phyloP scores from a whole-genome alignment of 352 stramenopile species.

The Globisporangium sylvaticum region DNA sequence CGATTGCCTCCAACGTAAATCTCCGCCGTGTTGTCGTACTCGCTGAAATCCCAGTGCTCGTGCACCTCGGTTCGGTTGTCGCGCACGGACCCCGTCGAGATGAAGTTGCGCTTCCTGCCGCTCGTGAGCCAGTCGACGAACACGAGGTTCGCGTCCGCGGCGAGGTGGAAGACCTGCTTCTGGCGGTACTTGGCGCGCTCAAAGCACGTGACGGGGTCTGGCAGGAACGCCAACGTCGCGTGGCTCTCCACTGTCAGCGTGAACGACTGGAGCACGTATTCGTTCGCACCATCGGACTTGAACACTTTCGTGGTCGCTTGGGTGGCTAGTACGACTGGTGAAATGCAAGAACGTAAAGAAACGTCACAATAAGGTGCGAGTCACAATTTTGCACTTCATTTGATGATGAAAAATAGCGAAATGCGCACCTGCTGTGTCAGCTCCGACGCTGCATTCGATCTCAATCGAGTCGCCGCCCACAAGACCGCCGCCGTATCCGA shows the following conservation, averaged over 20 bases:
- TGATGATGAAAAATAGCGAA: neutral
- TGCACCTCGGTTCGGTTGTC: slow-evolving; percentile 62
- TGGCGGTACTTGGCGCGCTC: slow-evolving; percentile 65
- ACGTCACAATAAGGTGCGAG: neutral
- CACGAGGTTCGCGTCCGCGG: slow-evolving; percentile 50
- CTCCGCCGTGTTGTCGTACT: slow-evolving; percentile 66
- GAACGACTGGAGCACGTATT: slow-evolving; percentile 56
- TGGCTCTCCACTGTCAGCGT: slow-evolving; percentile 37
- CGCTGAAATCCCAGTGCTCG: slow-evolving; percentile 77
- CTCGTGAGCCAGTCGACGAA: slow-evolving; percentile 86
- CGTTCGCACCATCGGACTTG: slow-evolving; percentile 44
- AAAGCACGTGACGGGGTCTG: slow-evolving; percentile 82
- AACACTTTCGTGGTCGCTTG: slow-evolving; percentile 89
- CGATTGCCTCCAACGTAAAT: slow-evolving; percentile 50
- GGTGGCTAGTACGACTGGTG: slow-evolving; percentile 62
- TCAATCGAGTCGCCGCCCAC: slow-evolving; percentile 71
- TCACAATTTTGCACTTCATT: neutral
- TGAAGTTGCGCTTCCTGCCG: slow-evolving; percentile 77
- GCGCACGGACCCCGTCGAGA: slow-evolving; percentile 51
- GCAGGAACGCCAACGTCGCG: slow-evolving; percentile 71
- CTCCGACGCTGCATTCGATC: slow-evolving; percentile 47
- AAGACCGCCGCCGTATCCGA: slow-evolving; percentile 79
- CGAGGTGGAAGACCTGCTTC: slow-evolving; percentile 55
- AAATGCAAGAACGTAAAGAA: slow-evolving; percentile 10
- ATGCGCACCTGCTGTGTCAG: slow-evolving; percentile 42